phyloP scores from a whole-genome alignment of 2,329 filamentous ascomycete species.

The Chalaropsis ovoidea region DNA sequence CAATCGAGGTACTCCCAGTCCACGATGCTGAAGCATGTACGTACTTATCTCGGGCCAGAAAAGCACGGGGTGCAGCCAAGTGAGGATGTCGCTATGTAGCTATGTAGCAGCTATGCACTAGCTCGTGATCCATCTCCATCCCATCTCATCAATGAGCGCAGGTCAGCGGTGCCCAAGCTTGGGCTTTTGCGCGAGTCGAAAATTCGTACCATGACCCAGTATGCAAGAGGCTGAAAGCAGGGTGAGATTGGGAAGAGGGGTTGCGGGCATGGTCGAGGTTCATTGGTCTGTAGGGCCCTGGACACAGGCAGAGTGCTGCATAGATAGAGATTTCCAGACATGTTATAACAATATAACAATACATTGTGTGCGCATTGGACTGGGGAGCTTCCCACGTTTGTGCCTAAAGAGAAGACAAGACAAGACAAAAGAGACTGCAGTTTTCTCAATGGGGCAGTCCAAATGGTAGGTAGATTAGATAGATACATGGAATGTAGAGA shows the following conservation, averaged over 20 bases:
- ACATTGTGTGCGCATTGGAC: not conserved
- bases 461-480: too few relatives aligned
- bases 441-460: not conserved
- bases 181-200: not conserved
- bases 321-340: not conserved
- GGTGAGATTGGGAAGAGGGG: constrained; percentile 23
- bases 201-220: not conserved
- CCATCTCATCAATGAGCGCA: not conserved
- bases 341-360: not conserved
- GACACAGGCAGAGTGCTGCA: not conserved
- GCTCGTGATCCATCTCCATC: not conserved
- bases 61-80: too few relatives aligned
- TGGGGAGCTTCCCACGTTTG: constrained; percentile 13
- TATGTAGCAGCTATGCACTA: not conserved
- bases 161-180: constrained; percentile 17
- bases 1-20: not conserved
- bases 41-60: too few relatives aligned
- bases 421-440: not conserved
- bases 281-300: not conserved
- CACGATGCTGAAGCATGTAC: not conserved
- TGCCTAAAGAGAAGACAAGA: constrained; percentile 21
- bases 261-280: not conserved
- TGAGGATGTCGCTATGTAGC: not conserved
- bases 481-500: not conserved
- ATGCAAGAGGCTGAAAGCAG: constrained; percentile 23